Evolutionary conservation across 306 rosid species (phyloP).

Genomic region (Citrullus mucosospermus): DNA sequence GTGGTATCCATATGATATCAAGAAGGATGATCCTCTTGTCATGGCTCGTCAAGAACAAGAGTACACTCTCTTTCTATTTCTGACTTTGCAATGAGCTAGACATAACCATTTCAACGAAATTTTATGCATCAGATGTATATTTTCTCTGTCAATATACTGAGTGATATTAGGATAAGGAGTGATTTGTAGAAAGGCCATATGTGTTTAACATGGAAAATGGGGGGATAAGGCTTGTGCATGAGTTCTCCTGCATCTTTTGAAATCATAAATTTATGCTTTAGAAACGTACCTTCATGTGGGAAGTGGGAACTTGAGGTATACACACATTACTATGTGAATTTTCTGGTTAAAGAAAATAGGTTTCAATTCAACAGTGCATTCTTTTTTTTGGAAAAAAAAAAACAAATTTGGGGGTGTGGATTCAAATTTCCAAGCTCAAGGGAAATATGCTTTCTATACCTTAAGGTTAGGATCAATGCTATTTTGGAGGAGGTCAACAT

Average conservation of each 20-base stretch:
- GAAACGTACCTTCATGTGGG: not conserved
- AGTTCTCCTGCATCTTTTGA: not conserved
- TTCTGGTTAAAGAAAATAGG: not conserved
- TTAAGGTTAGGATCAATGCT: not conserved
- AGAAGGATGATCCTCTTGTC: slow-evolving; percentile 58
- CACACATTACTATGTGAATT: not conserved
- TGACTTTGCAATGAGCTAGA: not conserved
- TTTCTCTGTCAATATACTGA: not conserved
- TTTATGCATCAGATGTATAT: not conserved
- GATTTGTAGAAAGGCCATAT: not conserved
- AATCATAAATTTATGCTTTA: not conserved
- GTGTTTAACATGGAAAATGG: not conserved
- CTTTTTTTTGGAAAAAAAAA: no score
- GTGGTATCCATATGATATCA: slow-evolving; percentile 83
- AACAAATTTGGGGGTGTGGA: not conserved
- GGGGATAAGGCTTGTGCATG: not conserved
- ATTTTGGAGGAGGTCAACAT: not conserved
- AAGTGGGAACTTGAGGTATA: not conserved
- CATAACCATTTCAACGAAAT: not conserved
- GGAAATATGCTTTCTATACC: not conserved
- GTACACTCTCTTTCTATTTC: slow-evolving; percentile 23
- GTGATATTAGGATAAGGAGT: not conserved
- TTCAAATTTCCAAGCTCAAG: not conserved
- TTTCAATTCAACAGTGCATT: not conserved
- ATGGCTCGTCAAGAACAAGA: slow-evolving; percentile 68